Conservation (phyloP, 1,284 basidiomycete species). For the Moesziomyces sp. region DNA sequence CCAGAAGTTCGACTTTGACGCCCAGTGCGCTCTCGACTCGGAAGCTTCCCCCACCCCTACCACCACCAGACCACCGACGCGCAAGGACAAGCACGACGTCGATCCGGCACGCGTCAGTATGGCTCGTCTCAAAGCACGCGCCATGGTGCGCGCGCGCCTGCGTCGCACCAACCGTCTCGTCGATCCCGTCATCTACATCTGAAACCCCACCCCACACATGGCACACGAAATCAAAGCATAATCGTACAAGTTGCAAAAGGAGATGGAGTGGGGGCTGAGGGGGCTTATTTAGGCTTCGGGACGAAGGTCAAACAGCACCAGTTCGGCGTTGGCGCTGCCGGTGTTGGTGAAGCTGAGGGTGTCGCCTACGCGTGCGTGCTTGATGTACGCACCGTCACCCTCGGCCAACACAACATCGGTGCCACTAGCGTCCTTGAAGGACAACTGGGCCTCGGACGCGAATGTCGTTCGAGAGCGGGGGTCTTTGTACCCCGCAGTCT, state of each 20-base stretch:
- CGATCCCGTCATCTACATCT: constrained; percentile 46
- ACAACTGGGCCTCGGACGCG: constrained; percentile 69
- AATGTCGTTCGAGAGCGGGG: constrained; percentile 67
- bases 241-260: no score
- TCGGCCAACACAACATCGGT: constrained; percentile 68
- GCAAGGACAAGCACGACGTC: constrained; percentile 1
- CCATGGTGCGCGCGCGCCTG: constrained; percentile 14
- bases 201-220: background rate
- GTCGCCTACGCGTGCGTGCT: constrained; percentile 31
- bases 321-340: constrained; percentile 33
- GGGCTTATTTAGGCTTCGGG: constrained; percentile 5
- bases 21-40: constrained; percentile 3
- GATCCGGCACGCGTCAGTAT: background rate
- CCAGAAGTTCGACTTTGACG: constrained; percentile 27
- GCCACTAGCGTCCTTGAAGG: constrained; percentile 70
- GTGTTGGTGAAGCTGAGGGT: constrained; percentile 24
- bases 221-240: no score
- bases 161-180: constrained; percentile 31
- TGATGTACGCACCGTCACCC: constrained; percentile 51
- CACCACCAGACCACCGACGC: background rate
- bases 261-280: no score
- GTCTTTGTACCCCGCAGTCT: constrained; percentile 47
- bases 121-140: constrained; percentile 16
- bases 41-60: background rate
- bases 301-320: constrained; percentile 40